A percentile compares a stretch with the other conserved stretches of the same genome.
phyloP scores from a whole-genome alignment of 768 basidiomycete genomes.

The Boletus rufocinnamomeus region DNA sequence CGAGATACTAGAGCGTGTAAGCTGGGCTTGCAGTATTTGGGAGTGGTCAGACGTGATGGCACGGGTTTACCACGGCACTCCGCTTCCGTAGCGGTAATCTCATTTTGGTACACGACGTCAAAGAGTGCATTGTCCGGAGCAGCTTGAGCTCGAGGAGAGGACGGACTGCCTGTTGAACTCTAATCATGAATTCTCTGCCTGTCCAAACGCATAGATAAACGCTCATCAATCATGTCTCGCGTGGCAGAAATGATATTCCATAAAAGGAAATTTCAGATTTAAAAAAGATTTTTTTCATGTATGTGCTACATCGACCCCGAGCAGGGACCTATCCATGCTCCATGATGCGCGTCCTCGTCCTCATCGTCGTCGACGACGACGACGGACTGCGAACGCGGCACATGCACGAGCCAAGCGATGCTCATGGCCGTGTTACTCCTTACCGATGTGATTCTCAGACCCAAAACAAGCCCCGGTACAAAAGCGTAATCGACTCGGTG shows the following conservation, averaged over 20 bases:
- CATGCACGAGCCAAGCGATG: neutral
- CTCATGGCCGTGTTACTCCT: conserved; percentile 4
- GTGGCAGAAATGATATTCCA: conserved; percentile 19
- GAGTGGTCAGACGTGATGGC: conserved; percentile 9
- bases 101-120: conserved; percentile 17
- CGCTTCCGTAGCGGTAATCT: conserved; percentile 21
- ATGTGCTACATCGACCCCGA: conserved; percentile 27
- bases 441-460: conserved; percentile 16
- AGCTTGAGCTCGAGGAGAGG: neutral
- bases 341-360: neutral
- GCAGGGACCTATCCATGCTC: conserved; percentile 12
- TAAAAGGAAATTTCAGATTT: conserved; percentile 14
- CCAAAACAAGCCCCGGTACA: conserved; percentile 15
- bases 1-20: conserved; percentile 17
- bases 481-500: conserved; percentile 42
- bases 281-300: conserved; percentile 14
- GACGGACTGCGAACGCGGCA: neutral
- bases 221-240: conserved; percentile 20
- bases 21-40: conserved; percentile 32
- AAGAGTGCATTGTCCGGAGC: neutral
- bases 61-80: conserved; percentile 28
- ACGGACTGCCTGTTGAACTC: neutral
- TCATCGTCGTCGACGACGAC: conserved; percentile 7
- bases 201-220: conserved; percentile 14
- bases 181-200: neutral